phyloP scores from a whole-genome alignment of 768 basidiomycete species.

The Mycena rosella region DNA sequence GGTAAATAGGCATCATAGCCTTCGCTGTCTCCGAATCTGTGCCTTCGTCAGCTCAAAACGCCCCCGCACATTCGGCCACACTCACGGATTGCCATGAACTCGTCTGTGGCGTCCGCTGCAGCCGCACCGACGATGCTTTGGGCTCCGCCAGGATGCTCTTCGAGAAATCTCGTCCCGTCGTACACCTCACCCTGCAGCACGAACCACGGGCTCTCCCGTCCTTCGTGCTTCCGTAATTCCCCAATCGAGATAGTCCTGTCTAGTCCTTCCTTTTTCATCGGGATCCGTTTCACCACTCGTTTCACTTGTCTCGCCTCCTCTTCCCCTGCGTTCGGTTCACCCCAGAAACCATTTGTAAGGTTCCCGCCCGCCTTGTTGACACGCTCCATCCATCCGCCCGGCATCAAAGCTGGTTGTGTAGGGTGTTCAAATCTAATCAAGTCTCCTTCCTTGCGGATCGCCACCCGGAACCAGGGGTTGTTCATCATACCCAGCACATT shows the following conservation, averaged over 20 bases:
- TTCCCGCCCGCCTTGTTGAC: conserved; percentile 61
- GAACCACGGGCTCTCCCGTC: conserved; percentile 59
- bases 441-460: conserved; percentile 52
- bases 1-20: conserved; percentile 45
- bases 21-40: background rate
- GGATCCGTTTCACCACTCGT: conserved; percentile 40
- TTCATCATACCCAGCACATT: conserved; percentile 76
- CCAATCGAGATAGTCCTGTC: conserved; percentile 57
- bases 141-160: conserved; percentile 70
- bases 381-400: conserved; percentile 75
- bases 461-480: conserved; percentile 72
- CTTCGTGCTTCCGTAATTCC: conserved; percentile 56
- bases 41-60: background rate
- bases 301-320: conserved; percentile 7
- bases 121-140: conserved; percentile 68
- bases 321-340: conserved; percentile 4
- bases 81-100: conserved; percentile 73
- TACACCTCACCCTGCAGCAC: conserved; percentile 67
- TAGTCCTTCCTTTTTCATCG: conserved; percentile 62
- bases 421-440: conserved; percentile 70
- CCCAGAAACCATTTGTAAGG: conserved; percentile 52
- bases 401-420: conserved; percentile 46
- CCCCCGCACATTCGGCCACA: conserved; percentile 34
- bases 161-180: conserved; percentile 62
- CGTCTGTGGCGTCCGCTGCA: conserved; percentile 72